Base-by-base conservation (phyloP, 441 rosid species). In the Flueggea neowawraea region DNA sequence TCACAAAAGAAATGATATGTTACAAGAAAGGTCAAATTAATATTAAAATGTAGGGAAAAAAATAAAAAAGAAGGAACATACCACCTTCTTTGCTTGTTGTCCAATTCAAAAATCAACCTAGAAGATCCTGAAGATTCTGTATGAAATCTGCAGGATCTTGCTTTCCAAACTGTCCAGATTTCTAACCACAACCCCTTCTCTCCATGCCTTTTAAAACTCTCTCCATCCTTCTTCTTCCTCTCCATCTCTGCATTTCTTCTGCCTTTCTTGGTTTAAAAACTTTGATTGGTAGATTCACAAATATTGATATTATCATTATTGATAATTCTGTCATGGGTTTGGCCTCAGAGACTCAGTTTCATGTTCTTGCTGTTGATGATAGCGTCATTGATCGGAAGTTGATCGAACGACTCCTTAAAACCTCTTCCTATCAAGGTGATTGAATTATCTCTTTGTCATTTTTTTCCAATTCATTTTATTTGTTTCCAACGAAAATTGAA, bases 331-430 rank as follows among this genome's bases (percentile, higher is more conserved):
- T 43, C 28, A 22, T 79, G 79, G 77, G 52, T 0, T 44, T 72
- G 64, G 66, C 77, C 39, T 14, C 75, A 6, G 78, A 74, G 28
- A 9, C 82, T 48, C 75, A 65, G 53, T 86, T 83, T 55, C 93
- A 84, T 72, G 94, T 87, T 69, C 83, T 84, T 16, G 95, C 95
- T 52, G 89, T 88, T 54, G 95, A 85, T 64, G 95, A 88, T 51
- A 84, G 84, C 63, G 6, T 79, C 9, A 71, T 83, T 17, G 91
- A 88, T 54, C 61, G 95, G 60, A 85, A 82, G 63, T 55, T 88
- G 72, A 84, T 88, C 31, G 88, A 86, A 75, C 72, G 74, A 55
- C 90, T 88, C 64, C 92, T 88, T 44, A 84, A 73, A 65, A 82
- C 80, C 49, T 84, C 86, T 63, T 88, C 89, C 50, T 88, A 82